Percentiles rank a stretch among this genome's conserved stretches.
Conservation (phyloP, 345 rosid species). For the Acer saccharum region DNA sequence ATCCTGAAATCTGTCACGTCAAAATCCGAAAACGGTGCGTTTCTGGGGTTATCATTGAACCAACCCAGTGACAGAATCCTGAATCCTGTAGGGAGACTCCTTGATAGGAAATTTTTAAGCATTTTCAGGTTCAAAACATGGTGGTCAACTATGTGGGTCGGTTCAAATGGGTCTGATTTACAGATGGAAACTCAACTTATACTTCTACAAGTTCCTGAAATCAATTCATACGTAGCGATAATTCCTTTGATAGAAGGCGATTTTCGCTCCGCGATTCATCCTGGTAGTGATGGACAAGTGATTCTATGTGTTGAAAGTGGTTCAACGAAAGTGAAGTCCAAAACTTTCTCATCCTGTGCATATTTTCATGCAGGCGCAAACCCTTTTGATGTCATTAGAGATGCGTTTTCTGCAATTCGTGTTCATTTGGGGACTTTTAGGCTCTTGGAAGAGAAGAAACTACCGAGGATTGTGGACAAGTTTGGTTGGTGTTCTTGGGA, state of each 20-base stretch:
- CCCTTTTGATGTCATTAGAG: constrained; percentile 35
- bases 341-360: constrained; percentile 31
- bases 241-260: constrained; percentile 31
- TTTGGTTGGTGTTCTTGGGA: constrained; percentile 41
- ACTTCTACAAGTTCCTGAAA: constrained; percentile 37
- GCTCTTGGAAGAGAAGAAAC: constrained; percentile 37
- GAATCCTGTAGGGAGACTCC: constrained; percentile 32
- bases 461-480: constrained; percentile 14
- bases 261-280: constrained; percentile 36
- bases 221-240: constrained; percentile 25
- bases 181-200: constrained; percentile 44
- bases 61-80: constrained; percentile 18
- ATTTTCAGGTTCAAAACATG: constrained; percentile 44
- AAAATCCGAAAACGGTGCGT: constrained; percentile 28
- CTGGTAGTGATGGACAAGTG: constrained; percentile 32
- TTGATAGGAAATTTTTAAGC: constrained; percentile 30
- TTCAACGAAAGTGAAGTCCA: constrained; percentile 28
- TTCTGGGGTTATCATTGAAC: constrained; percentile 32
- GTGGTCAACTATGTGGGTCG: constrained; percentile 47
- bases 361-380: constrained; percentile 38
- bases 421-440: constrained; percentile 38
- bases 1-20: constrained; percentile 23
- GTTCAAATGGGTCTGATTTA: constrained; percentile 39
- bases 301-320: constrained; percentile 42
- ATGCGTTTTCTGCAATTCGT: constrained; percentile 31